A percentile compares a stretch with the other conserved stretches of the same genome.
These are phyloP conservation scores for Xerocomellus amylosporus DNA, from an alignment of 768 basidiomycete genomes.

Conservation along the genomic window DNA sequence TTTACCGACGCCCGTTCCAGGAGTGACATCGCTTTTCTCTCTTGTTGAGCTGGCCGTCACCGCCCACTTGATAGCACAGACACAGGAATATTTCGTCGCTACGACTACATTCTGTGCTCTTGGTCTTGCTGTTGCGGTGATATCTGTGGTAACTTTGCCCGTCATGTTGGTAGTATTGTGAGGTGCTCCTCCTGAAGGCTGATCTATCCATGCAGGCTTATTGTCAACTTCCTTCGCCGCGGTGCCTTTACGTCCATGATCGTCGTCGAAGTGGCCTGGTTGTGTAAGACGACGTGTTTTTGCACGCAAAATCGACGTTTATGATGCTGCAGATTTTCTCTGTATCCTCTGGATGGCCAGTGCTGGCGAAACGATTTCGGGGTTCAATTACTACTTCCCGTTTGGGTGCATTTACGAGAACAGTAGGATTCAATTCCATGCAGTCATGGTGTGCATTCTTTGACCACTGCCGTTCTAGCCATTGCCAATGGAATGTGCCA, in stretches of 20 bases:
- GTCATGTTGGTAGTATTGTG: constrained; percentile 22
- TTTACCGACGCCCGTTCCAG: constrained; percentile 12
- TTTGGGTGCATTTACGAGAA: constrained; percentile 7
- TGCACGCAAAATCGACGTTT: background rate
- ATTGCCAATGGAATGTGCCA: constrained; percentile 20
- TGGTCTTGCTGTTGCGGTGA: constrained; percentile 25
- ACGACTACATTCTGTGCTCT: constrained; percentile 28
- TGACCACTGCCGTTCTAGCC: constrained; percentile 10
- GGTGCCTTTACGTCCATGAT: constrained; percentile 42
- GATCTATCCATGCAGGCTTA: constrained; percentile 25
- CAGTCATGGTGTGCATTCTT: background rate
- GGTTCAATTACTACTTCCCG: constrained; percentile 1
- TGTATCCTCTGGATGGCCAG: constrained; percentile 41
- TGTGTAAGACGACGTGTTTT: constrained; percentile 28
- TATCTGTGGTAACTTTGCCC: constrained; percentile 31
- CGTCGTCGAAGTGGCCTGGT: constrained; percentile 36
- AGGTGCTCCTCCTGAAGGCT: background rate
- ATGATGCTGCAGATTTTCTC: constrained; percentile 27
- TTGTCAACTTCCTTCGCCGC: constrained; percentile 34
- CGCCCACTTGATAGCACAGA: constrained; percentile 27
- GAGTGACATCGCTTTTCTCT: constrained; percentile 21
- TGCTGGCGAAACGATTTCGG: constrained; percentile 28
- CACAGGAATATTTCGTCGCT: background rate
- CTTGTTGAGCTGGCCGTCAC: constrained; percentile 32
- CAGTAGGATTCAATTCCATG: constrained; percentile 4